Conservation (phyloP, 202 grass and related monocot species). For the Elaeis oleifera region DNA sequence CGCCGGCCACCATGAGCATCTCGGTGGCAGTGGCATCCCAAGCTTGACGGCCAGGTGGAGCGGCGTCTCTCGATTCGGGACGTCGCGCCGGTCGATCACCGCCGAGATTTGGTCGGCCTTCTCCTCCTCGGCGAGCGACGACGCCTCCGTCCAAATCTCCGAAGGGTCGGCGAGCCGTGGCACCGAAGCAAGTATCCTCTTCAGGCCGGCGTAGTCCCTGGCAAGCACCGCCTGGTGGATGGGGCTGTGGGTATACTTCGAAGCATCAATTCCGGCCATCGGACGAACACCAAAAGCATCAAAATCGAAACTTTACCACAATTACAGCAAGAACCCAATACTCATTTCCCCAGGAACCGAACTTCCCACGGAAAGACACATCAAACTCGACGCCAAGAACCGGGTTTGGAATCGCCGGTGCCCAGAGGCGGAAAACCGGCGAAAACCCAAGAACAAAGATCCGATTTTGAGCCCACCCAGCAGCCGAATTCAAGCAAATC, state of each 20-base stretch:
- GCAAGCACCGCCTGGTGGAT: constrained; percentile 58
- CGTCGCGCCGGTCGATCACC: constrained; percentile 81
- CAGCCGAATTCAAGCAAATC: constrained; percentile 25
- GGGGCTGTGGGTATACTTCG: constrained; percentile 63
- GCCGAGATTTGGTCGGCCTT: constrained; percentile 58
- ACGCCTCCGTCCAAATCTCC: constrained; percentile 71
- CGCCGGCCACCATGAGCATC: constrained; percentile 78
- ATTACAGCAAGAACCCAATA: too few species aligned
- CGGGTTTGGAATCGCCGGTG: too few species aligned
- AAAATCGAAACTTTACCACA: too few species aligned
- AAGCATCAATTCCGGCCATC: constrained; percentile 64
- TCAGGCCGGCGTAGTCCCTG: constrained; percentile 52
- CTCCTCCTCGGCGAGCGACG: constrained; percentile 63
- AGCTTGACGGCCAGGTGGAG: constrained; percentile 81
- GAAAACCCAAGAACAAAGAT: constrained; percentile 2
- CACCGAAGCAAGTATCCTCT: constrained; percentile 48
- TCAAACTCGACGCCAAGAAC: constrained; percentile 2
- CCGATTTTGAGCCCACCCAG: constrained; percentile 11
- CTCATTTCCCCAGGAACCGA: too few species aligned
- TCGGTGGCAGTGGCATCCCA: constrained; percentile 49
- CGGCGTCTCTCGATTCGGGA: constrained; percentile 64
- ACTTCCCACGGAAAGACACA: too few species aligned
- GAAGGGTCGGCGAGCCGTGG: constrained; percentile 46
- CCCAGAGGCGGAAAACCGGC: too few species aligned
- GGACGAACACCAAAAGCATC: too few species aligned